Evolutionary conservation across 305 asterid genomes (phyloP).

Genomic region (Salvia sclarea): DNA sequence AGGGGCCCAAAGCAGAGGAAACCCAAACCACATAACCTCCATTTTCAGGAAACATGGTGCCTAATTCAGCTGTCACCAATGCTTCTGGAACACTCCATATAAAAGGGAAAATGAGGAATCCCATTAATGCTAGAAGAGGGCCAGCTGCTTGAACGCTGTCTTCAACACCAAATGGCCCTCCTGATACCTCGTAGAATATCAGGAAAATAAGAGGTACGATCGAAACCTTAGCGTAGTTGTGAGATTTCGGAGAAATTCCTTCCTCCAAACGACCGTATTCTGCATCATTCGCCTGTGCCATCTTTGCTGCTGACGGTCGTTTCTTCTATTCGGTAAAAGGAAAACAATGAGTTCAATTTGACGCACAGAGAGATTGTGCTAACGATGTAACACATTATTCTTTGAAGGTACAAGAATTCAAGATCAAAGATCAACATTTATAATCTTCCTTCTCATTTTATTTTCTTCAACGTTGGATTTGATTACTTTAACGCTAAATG

Average conservation of each 20-base stretch:
- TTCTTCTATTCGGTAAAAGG: conserved; percentile 41
- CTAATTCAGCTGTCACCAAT: conserved; percentile 66
- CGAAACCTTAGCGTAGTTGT: conserved; percentile 48
- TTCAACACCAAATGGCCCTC: conserved; percentile 80
- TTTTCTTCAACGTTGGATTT: conserved; percentile 10
- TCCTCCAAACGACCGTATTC: conserved; percentile 43
- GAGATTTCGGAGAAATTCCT: conserved; percentile 45
- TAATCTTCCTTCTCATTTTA: neutral
- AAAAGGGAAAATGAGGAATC: conserved; percentile 59
- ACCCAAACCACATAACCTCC: conserved; percentile 85
- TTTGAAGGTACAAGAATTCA: neutral
- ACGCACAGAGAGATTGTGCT: neutral
- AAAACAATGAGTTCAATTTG: neutral
- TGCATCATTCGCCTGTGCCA: conserved; percentile 39
- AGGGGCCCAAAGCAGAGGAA: conserved; percentile 65
- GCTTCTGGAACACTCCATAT: conserved; percentile 75
- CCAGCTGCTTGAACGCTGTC: conserved; percentile 76
- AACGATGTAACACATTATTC: neutral
- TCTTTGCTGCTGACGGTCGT: conserved; percentile 37
- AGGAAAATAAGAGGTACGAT: conserved; percentile 63
- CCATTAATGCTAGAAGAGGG: conserved; percentile 62
- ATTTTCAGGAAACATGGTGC: conserved; percentile 80
- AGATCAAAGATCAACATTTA: neutral
- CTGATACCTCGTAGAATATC: conserved; percentile 78
- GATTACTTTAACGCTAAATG: neutral